Conservation (phyloP, 306 rosid genomes). For the Vigna trinervia region DNA sequence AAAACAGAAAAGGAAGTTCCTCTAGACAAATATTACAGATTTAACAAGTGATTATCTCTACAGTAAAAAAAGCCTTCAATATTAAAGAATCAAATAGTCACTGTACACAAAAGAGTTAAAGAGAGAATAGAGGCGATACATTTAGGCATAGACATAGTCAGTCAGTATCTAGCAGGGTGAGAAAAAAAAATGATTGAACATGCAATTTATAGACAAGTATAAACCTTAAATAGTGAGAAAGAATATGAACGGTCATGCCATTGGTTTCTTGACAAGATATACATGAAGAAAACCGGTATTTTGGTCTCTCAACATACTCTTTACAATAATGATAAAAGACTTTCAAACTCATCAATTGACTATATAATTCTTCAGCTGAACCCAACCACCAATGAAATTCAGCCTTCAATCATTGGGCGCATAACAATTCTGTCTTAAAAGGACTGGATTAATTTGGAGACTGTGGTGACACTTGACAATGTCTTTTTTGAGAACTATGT, state of each 20-base stretch:
- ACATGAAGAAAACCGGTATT: neutral
- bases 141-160: neutral
- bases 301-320: neutral
- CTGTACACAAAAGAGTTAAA: neutral
- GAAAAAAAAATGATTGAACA: neutral
- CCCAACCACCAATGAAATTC: neutral
- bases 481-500: neutral
- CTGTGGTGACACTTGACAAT: neutral
- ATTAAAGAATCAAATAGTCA: neutral
- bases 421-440: neutral
- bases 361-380: neutral
- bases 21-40: constrained; percentile 7
- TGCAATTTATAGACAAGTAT: constrained; percentile 1
- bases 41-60: neutral
- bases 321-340: neutral
- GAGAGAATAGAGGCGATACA: neutral
- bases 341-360: constrained; percentile 2
- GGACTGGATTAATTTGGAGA: neutral
- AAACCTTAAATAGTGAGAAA: constrained; percentile 16
- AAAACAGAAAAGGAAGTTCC: neutral
- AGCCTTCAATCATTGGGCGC: neutral
- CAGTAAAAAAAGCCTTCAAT: neutral
- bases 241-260: constrained; percentile 6
- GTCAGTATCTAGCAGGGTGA: neutral
- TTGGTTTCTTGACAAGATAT: neutral